Conservation (phyloP, 2,329 filamentous ascomycete genomes). For the Phoma sp. region DNA sequence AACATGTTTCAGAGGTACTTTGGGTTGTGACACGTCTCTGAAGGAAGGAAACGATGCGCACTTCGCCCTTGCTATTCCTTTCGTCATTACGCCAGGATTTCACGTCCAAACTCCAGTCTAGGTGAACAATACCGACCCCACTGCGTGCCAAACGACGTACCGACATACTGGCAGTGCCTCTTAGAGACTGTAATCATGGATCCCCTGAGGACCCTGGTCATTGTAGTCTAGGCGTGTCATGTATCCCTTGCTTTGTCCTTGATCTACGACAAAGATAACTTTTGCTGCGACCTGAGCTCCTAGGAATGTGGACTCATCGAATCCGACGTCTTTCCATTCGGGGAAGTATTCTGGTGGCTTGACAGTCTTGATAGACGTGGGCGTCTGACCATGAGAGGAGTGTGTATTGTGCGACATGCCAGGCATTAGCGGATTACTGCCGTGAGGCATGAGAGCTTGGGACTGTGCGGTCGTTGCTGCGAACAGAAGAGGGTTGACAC, state of each 20-base stretch:
- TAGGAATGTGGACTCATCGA: constrained; percentile 84
- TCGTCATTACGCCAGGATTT: constrained; percentile 27
- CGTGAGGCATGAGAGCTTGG: constrained; percentile 53
- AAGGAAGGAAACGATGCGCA: not conserved
- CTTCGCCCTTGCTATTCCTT: not conserved
- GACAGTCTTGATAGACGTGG: constrained; percentile 80
- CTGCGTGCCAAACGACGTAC: constrained; percentile 1
- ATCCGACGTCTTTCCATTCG: constrained; percentile 80
- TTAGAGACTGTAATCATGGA: constrained; percentile 60
- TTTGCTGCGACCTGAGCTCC: constrained; percentile 86
- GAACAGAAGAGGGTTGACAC: constrained; percentile 87
- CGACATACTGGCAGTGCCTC: not conserved
- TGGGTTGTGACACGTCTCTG: not conserved
- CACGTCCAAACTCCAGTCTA: constrained; percentile 26
- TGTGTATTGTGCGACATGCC: constrained; percentile 58
- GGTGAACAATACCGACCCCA: constrained; percentile 19
- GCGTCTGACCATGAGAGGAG: constrained; percentile 73
- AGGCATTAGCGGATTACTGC: constrained; percentile 37
- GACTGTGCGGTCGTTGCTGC: constrained; percentile 81
- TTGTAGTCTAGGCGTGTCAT: constrained; percentile 73
- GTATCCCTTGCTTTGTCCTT: constrained; percentile 70
- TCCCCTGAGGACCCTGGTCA: constrained; percentile 67
- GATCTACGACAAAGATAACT: constrained; percentile 72
- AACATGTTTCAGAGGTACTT: not conserved
- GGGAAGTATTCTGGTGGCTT: constrained; percentile 83